Conservation (phyloP, 108 stramenopile genomes). For the Cyclotella atomus region DNA sequence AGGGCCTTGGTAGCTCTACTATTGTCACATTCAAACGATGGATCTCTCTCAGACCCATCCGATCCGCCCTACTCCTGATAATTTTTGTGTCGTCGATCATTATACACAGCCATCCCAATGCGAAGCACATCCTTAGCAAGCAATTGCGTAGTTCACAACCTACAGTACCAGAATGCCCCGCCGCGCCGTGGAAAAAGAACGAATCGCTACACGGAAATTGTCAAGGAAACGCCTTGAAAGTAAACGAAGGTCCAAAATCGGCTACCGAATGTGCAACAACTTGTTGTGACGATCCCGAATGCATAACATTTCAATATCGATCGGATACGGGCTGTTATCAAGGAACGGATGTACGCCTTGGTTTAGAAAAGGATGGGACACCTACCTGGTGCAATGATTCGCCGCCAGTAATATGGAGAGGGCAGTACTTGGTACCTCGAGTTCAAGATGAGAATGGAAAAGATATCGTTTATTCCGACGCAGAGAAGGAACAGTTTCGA, state of each 20-base stretch:
- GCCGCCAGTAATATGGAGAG: slow-evolving; percentile 56
- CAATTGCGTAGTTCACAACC: background rate
- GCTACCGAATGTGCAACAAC: slow-evolving; percentile 41
- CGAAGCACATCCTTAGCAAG: background rate
- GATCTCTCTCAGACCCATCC: background rate
- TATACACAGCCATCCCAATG: background rate
- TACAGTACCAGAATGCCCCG: slow-evolving; percentile 35
- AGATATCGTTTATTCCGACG: background rate
- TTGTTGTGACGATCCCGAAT: slow-evolving; percentile 42
- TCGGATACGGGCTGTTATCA: slow-evolving; percentile 52
- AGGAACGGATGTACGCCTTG: slow-evolving; percentile 54
- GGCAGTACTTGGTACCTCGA: slow-evolving; percentile 45
- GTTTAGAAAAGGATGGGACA: slow-evolving; percentile 57
- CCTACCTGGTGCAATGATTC: slow-evolving; percentile 57
- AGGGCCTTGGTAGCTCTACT: background rate
- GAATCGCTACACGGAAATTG: slow-evolving; percentile 56
- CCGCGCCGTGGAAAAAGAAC: slow-evolving; percentile 50
- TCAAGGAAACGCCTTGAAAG: slow-evolving; percentile 27
- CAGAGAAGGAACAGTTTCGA: slow-evolving; percentile 17
- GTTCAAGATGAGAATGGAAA: slow-evolving; percentile 7
- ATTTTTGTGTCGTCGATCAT: background rate
- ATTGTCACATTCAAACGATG: slow-evolving; percentile 2
- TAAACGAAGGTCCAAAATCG: background rate
- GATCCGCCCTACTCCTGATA: background rate
- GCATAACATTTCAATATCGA: slow-evolving; percentile 60